Evolutionary conservation across 495 filamentous ascomycete species (phyloP), one percentile per base, ranked within the genome.

Genomic region (Pseudevernia furfuracea): DNA sequence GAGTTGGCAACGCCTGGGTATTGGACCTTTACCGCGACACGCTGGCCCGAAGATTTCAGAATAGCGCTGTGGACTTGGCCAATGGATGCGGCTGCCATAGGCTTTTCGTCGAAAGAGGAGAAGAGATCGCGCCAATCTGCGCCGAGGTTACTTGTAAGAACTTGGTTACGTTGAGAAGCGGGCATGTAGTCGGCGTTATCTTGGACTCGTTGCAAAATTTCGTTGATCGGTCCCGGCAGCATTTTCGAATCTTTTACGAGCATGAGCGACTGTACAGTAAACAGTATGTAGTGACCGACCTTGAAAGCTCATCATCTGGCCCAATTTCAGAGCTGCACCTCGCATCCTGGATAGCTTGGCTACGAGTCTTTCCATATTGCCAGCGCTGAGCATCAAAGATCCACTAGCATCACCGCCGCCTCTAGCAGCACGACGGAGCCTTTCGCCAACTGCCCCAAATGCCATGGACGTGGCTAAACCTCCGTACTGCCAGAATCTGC

Each of bases 101-200:
- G 94, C 49, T 89, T 85, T 58, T 97, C 94, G 10, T 95, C 87
- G 70, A 98, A 98, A 1, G 85, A 83, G 15, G 75, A 77, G 71
- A 92, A 98, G 4, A 97, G 76, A 15, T 89, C 84, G 28, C 92
- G 83, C 94, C 94, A 98, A 58, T 92, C 81, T 1, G 85, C 69
- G 8, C 95, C 95, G 5, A 98, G 84, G 70, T 92, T 96, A 9
- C 80, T 76, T 0, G 79, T 69, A 1, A 98, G 78, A 12, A 97
- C 94, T 63, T 86, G 83, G 72, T 98, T 85, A 10, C 93, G 89
- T 72, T 98, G 94, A 64, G 85, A 93, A 32, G 88, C 82, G 1
- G 94, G 94, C 94, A 98, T 98, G 77, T 97, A 98, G 73, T 98
- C 94, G 30, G 94, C 94, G 57, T 89, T 89, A 74, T 98, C 95